Conservation (phyloP, 805 yeast species). For the Kodamaea kaohsiungensis region DNA sequence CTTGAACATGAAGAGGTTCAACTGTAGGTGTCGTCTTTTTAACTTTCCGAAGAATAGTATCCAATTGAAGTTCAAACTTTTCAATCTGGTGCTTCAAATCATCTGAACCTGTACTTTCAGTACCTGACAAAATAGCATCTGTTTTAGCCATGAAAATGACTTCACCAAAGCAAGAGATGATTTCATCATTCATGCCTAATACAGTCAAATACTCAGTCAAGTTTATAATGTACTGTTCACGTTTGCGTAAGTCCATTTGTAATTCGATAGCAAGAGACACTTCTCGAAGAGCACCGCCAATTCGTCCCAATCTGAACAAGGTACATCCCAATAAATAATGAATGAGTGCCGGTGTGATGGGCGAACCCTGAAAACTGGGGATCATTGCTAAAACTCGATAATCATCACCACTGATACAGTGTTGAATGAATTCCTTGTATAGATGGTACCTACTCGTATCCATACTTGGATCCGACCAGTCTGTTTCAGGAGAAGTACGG, state of each 20-base stretch:
- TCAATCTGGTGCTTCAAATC: constrained; percentile 7
- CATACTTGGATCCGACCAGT: constrained; percentile 1
- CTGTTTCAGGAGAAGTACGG: background rate
- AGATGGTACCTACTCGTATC: background rate
- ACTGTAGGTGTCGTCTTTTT: background rate
- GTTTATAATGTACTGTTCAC: constrained; percentile 16
- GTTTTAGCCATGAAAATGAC: constrained; percentile 10
- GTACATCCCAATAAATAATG: constrained; percentile 12
- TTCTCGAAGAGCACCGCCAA: constrained; percentile 24
- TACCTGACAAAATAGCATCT: constrained; percentile 2
- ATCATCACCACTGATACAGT: constrained; percentile 15
- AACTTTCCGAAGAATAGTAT: background rate
- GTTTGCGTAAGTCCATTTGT: constrained; percentile 15
- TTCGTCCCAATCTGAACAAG: constrained; percentile 25
- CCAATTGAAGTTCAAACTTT: constrained; percentile 7
- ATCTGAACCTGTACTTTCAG: background rate
- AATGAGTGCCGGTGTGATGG: constrained; percentile 4
- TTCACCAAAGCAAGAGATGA: constrained; percentile 15
- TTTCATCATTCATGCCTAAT: constrained; percentile 14
- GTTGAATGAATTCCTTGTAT: constrained; percentile 5
- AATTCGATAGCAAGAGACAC: constrained; percentile 26
- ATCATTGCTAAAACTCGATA: constrained; percentile 19
- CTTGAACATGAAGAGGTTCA: constrained; percentile 23
- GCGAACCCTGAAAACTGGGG: constrained; percentile 6
- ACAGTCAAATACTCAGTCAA: constrained; percentile 18